phyloP scores from a whole-genome alignment of 495 filamentous ascomycete genomes.

The Xylaria venustula region DNA sequence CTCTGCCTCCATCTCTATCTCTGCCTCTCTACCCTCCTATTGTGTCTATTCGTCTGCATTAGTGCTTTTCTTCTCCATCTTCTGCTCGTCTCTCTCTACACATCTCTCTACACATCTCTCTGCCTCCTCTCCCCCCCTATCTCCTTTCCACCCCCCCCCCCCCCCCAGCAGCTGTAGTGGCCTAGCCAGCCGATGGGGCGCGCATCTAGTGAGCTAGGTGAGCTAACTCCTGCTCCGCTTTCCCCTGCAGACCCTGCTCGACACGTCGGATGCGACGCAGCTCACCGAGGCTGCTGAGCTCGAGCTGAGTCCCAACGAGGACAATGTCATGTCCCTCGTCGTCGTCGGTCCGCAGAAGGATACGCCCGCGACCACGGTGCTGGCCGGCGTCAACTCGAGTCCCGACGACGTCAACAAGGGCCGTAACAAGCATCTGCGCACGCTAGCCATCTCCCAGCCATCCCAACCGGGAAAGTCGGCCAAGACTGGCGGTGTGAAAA shows the following conservation, averaged over 20 bases:
- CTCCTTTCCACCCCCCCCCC: not conserved
- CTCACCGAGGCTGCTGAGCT: conserved; percentile 68
- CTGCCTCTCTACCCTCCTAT: not conserved
- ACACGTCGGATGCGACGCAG: conserved; percentile 59
- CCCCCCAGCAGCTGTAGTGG: not conserved
- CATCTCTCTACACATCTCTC: not conserved
- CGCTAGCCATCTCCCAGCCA: conserved; percentile 63
- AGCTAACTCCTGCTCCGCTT: conserved; percentile 9
- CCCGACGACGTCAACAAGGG: conserved; percentile 65
- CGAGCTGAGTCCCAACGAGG: conserved; percentile 82
- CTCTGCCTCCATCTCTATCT: not conserved
- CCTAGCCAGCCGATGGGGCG: no score
- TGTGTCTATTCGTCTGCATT: not conserved
- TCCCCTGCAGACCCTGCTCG: conserved; percentile 60
- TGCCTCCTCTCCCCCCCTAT: not conserved
- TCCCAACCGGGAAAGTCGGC: conserved; percentile 46
- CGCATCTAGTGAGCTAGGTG: no score
- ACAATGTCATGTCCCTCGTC: conserved; percentile 83
- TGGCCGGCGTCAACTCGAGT: conserved; percentile 86
- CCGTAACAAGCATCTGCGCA: conserved; percentile 83
- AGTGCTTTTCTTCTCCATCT: no score
- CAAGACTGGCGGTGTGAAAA: conserved; percentile 40
- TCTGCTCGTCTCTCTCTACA: not conserved
- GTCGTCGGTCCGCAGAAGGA: conserved; percentile 58
- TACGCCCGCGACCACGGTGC: conserved; percentile 56